phyloP scores from a whole-genome alignment of 768 basidiomycete species.

The Xerocomellus dryophilus region DNA sequence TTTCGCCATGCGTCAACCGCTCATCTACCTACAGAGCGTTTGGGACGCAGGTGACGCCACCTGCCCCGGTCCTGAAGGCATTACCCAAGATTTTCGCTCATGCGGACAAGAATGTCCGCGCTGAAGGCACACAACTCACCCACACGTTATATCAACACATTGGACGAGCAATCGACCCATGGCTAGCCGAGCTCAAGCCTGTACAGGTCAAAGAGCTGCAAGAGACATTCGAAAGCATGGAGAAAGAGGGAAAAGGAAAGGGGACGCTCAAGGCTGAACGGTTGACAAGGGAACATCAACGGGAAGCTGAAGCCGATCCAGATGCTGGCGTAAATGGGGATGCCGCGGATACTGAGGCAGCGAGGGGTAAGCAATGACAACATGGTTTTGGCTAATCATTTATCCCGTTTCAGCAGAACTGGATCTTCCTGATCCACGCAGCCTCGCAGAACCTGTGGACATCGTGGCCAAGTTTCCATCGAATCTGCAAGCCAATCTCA shows the following conservation, averaged over 20 bases:
- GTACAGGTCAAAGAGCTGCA: constrained; percentile 96
- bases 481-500: constrained; percentile 68
- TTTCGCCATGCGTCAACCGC: neutral
- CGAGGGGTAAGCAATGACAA: constrained; percentile 43
- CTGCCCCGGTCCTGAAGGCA: constrained; percentile 77
- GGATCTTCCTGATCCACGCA: constrained; percentile 68
- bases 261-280: constrained; percentile 78
- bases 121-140: constrained; percentile 79
- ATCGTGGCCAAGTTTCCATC: constrained; percentile 73
- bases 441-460: constrained; percentile 78
- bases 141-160: constrained; percentile 83
- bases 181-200: constrained; percentile 87
- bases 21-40: constrained; percentile 53
- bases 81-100: constrained; percentile 94
- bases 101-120: constrained; percentile 91
- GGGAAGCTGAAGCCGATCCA: constrained; percentile 59
- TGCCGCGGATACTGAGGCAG: constrained; percentile 44
- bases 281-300: constrained; percentile 69
- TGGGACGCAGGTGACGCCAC: constrained; percentile 70
- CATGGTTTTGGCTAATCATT: constrained; percentile 1
- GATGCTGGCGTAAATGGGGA: constrained; percentile 34
- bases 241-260: constrained; percentile 81
- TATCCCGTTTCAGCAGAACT: constrained; percentile 36
- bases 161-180: constrained; percentile 78
- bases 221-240: constrained; percentile 82